Conservation (phyloP, 441 rosid genomes). For the Bocquillonia castaneifolia region DNA sequence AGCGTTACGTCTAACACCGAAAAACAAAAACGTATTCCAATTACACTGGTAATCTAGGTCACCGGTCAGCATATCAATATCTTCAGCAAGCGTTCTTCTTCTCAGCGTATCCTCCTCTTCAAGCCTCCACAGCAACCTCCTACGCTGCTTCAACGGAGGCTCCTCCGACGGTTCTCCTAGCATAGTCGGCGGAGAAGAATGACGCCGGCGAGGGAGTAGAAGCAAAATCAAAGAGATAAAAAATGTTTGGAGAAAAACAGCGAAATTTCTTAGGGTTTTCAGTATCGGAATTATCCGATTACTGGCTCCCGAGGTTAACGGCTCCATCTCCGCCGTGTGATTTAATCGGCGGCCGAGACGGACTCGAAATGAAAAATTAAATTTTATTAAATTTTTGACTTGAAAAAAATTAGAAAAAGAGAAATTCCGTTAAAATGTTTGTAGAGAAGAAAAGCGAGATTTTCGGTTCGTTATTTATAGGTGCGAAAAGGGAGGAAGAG, state of each 20-base stretch:
- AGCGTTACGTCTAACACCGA: slow-evolving; percentile 56
- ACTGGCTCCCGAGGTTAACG: slow-evolving; percentile 86
- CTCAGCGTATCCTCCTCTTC: slow-evolving; percentile 88
- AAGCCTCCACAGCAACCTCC: slow-evolving; percentile 44
- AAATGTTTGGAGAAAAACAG: slow-evolving; percentile 46
- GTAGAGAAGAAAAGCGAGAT: too few species aligned
- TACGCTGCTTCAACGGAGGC: slow-evolving; percentile 24
- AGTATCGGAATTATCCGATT: slow-evolving; percentile 83
- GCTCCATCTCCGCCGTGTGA: slow-evolving; percentile 68
- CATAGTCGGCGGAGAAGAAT: slow-evolving; percentile 20
- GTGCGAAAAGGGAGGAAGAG: too few species aligned
- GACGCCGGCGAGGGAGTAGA: slow-evolving; percentile 53
- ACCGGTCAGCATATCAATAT: slow-evolving; percentile 48
- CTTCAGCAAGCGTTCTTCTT: slow-evolving; percentile 77
- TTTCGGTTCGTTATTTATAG: too few species aligned
- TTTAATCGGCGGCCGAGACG: slow-evolving; percentile 24
- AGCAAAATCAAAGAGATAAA: slow-evolving; percentile 47
- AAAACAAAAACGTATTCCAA: slow-evolving; percentile 54
- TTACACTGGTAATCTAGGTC: slow-evolving; percentile 39
- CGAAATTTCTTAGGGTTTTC: slow-evolving; percentile 39
- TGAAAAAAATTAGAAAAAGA: too few species aligned
- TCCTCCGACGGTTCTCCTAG: slow-evolving; percentile 30
- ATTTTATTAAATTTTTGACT: too few species aligned
- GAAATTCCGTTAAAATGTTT: too few species aligned
- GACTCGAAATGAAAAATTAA: too few species aligned